Percentiles rank a stretch among this genome's conserved stretches.
phyloP scores from a whole-genome alignment of 805 yeast genomes.

The Saccharomycopsis babjevae region DNA sequence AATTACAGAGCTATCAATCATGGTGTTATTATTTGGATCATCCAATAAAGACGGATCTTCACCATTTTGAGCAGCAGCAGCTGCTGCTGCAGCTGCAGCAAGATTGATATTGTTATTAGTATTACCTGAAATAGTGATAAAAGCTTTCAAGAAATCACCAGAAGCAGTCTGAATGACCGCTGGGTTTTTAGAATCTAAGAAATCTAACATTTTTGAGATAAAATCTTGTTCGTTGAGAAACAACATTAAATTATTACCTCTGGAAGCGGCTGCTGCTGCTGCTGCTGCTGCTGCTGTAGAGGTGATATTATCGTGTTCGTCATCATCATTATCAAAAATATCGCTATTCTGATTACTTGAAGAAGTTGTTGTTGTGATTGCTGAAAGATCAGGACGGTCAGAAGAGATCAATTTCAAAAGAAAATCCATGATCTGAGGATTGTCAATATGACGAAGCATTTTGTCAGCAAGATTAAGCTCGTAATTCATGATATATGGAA shows the following conservation, averaged over 20 bases:
- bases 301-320: neutral
- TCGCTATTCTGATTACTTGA: neutral
- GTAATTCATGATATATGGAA: constrained; percentile 57
- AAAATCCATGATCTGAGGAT: constrained; percentile 92
- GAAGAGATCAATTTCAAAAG: constrained; percentile 81
- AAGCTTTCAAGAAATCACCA: constrained; percentile 89
- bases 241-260: constrained; percentile 33
- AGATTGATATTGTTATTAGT: constrained; percentile 26
- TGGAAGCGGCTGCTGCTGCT: neutral
- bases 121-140: constrained; percentile 88
- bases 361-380: constrained; percentile 33
- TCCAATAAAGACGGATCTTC: neutral
- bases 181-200: constrained; percentile 50
- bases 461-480: constrained; percentile 56
- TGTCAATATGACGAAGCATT: constrained; percentile 77
- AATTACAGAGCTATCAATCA: constrained; percentile 74
- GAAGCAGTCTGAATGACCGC: constrained; percentile 82
- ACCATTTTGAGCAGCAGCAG: constrained; percentile 67
- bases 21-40: constrained; percentile 47
- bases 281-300: neutral
- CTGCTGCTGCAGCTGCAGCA: neutral
- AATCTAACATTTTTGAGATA: constrained; percentile 61
- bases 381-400: constrained; percentile 83
- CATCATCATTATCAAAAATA: neutral
- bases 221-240: constrained; percentile 61